Conservation (phyloP, 2,329 filamentous ascomycete species). For the Macrophomina pseudophaseolina region DNA sequence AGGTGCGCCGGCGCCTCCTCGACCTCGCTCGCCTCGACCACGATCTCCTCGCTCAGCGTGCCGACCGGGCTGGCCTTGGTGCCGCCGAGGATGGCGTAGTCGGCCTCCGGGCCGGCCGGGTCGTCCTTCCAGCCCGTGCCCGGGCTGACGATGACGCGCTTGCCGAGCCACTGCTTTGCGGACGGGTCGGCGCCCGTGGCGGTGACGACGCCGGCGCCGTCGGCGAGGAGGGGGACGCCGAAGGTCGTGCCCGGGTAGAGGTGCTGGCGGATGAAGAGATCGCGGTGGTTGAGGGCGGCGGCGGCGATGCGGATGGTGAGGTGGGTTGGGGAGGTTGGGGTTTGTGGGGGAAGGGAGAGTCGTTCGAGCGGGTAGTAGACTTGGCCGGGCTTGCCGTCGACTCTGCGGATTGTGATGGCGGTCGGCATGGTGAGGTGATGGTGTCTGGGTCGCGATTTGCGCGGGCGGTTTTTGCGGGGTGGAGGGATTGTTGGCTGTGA, state of each 20-base stretch:
- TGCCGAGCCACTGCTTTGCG: slow-evolving; percentile 62
- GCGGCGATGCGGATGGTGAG: slow-evolving; percentile 77
- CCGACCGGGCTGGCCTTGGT: slow-evolving; percentile 69
- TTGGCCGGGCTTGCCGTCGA: slow-evolving; percentile 82
- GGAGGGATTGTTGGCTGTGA: not conserved
- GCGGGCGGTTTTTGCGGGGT: not conserved
- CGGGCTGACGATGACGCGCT: slow-evolving; percentile 79
- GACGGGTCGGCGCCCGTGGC: slow-evolving; percentile 62
- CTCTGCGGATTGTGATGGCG: slow-evolving; percentile 68
- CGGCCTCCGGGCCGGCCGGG: slow-evolving; percentile 74
- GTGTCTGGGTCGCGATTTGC: too few species aligned
- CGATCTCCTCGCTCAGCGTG: slow-evolving; percentile 75
- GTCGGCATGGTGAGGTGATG: slow-evolving; percentile 49
- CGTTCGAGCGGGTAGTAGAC: slow-evolving; percentile 75
- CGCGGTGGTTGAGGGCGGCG: slow-evolving; percentile 89
- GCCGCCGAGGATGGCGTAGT: slow-evolving; percentile 71
- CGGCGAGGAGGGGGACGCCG: slow-evolving; percentile 76
- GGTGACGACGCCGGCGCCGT: slow-evolving; percentile 79
- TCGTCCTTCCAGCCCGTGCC: slow-evolving; percentile 76
- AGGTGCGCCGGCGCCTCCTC: slow-evolving; percentile 78
- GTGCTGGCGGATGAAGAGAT: slow-evolving; percentile 91
- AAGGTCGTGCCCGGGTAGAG: slow-evolving; percentile 88
- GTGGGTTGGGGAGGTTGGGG: slow-evolving; percentile 54
- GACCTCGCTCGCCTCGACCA: slow-evolving; percentile 72
- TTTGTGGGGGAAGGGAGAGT: slow-evolving; percentile 36